phyloP scores from a whole-genome alignment of 768 basidiomycete species.

The Clitopilus passeckerianus region DNA sequence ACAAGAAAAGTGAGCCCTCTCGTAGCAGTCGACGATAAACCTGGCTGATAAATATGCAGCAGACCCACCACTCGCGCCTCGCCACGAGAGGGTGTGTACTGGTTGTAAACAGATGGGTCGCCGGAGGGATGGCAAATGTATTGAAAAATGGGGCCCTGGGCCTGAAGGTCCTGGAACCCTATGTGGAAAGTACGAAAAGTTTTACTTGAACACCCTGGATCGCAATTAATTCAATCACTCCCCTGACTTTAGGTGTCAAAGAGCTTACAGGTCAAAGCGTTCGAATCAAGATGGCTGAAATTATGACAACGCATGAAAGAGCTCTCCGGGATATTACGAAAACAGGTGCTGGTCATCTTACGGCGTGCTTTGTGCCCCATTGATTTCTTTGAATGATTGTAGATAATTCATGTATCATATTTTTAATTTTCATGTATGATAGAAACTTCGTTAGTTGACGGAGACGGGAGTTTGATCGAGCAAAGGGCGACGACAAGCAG shows the following conservation, averaged over 20 bases:
- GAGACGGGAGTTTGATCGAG: no score
- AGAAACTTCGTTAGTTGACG: no score
- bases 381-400: no score
- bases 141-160: slow-evolving; percentile 86
- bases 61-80: not conserved
- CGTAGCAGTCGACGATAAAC: not conserved
- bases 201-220: not conserved
- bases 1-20: not conserved
- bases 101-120: not conserved
- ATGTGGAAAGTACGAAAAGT: slow-evolving; percentile 57
- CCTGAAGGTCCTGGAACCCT: slow-evolving; percentile 81
- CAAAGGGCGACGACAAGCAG: no score
- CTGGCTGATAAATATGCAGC: not conserved
- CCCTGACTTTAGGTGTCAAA: not conserved
- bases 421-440: no score
- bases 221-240: not conserved
- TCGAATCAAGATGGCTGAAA: no score
- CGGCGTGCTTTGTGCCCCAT: no score
- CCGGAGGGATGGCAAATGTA: slow-evolving; percentile 72
- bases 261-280: not conserved
- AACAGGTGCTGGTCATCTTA: no score
- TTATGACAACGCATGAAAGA: no score
- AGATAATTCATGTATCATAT: no score
- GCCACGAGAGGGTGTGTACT: not conserved
- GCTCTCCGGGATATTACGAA: no score